Base-by-base conservation (phyloP, 2,329 filamentous ascomycete genomes). In the Bipolaris victoriae region DNA sequence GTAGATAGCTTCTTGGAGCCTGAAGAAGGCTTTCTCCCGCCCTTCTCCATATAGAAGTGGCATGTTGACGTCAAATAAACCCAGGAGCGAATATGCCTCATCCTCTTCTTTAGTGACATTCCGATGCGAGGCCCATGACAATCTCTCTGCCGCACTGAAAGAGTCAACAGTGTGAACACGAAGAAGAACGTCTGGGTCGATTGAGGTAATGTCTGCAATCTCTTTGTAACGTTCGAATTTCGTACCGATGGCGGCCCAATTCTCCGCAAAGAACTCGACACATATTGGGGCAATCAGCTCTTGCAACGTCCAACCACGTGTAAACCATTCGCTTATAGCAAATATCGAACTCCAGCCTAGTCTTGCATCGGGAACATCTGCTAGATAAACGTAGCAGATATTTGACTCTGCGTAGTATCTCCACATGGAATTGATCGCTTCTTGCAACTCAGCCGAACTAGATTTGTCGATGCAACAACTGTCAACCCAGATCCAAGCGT, bases 31-130 rank as follows among this genome's bases (percentile, higher is more conserved):
- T 9, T 60, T 61, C 2, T 47, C 22, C 26, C 9, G 26, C 3
- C 70, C 68, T 55, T 71, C 72, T 2, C 70, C 71, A 50, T 75
- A 74, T 2, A 70, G 49, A 22, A 70, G 48, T 1, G 68, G 60
- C 58, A 75, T 71, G 36, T 64, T 58, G 4, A 70, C 49, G 15
- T 56, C 60, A 7, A 67, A 67, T 0, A 66, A 52, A 1, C 63
- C 65, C 3, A 67, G 52, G 1, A 67, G 50, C n/a, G 49, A 50
- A 16, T 67, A 67, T 10, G 57, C 55, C 2, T 31, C 18, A 15
- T 67, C 63, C 41, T 70, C 67, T 47, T 55, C 43, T 1, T 52
- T 47, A 13, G 52, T 70, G 0, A 70, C 70, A 11, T 58, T 5
- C 9, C 72, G 61, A 3, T 29, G 35, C 1, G 43, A 39, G 9